Base-by-base conservation (phyloP, 225 moss, liverwort and hornwort species). In the Asterella californica region DNA sequence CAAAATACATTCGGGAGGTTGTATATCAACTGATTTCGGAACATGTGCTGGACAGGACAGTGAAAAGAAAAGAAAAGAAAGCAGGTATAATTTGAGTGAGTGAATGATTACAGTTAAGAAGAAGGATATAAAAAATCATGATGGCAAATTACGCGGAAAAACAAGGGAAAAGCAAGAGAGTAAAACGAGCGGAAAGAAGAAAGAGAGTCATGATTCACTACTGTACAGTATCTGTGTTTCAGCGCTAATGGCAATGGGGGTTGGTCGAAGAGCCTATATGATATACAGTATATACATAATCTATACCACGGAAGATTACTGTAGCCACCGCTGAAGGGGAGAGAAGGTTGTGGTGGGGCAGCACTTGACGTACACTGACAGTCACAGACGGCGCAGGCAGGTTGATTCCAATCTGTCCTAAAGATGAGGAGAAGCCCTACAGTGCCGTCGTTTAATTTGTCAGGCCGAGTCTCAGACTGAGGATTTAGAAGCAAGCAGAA, bases 321-420 rank as follows among this genome's bases (percentile, higher is more conserved):
- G 64, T 64, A 64, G 27, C 64, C 64, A 64, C 64, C 29, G 29
- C 64, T 64, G 5, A n/a, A 29, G 27, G 42, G 8, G 70, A 38
- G 66, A 24, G 24, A 25, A 37, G 70, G 42, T 3, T 3, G 37
- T 70, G 70, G 70, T 70, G 70, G 70, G 70, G 22, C 70, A 70
- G 18, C 19, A 70, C 30, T 36, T 70, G 37, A 38, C 70, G 42
- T 70, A 70, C 70, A 24, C 70, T 70, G 70, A 70, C 70, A 70
- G 24, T 42, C 30, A 15, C 64, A 64, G 64, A 64, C 64, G 64
- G 64, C 64, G 64, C 64, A 64, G 64, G 37, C 70, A 37, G 70
- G 9, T 70, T 70, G 70, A 70, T 70, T 70, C 70, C 37, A 38
- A 70, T 70, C 70, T 70, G 70, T 70, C 70, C 70, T 70, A 70